Conservation (phyloP, 148 eudicot genomes). For the Rhododendron ferrugineum region DNA sequence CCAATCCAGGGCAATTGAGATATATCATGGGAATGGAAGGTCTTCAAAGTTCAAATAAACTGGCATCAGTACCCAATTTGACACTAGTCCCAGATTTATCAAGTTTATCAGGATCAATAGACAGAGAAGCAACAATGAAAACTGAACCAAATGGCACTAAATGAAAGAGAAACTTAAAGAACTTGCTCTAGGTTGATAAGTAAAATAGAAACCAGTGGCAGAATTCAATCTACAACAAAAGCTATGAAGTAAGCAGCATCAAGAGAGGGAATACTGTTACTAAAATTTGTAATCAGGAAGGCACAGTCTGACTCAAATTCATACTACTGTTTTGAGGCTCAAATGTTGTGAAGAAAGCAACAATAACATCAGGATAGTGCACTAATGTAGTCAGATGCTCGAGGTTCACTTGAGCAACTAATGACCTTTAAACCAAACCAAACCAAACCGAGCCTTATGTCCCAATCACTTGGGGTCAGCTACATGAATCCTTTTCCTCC, state of each 20-base stretch:
- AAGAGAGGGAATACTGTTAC: not conserved
- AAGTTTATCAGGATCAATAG: not conserved
- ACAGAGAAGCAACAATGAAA: slow-evolving; percentile 6
- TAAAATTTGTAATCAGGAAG: not conserved
- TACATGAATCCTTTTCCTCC: too few relatives aligned
- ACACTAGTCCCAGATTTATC: not conserved
- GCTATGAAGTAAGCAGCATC: not conserved
- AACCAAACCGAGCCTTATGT: too few relatives aligned
- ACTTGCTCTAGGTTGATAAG: not conserved
- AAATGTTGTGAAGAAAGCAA: not conserved
- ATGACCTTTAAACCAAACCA: too few relatives aligned
- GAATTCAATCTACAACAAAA: not conserved
- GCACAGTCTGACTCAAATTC: not conserved
- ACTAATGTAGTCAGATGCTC: not conserved
- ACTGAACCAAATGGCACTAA: not conserved
- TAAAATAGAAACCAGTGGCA: not conserved
- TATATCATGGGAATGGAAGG: slow-evolving; percentile 47
- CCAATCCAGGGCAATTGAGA: slow-evolving; percentile 73
- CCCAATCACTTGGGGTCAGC: too few relatives aligned
- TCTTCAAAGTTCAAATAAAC: slow-evolving; percentile 33
- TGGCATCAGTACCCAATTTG: slow-evolving; percentile 10
- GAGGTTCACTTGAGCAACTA: not conserved
- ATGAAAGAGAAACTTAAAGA: not conserved
- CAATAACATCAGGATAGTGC: not conserved
- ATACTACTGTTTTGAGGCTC: not conserved